Conservation (phyloP, 2,329 filamentous ascomycete genomes). For the Colletotrichum sp. region DNA sequence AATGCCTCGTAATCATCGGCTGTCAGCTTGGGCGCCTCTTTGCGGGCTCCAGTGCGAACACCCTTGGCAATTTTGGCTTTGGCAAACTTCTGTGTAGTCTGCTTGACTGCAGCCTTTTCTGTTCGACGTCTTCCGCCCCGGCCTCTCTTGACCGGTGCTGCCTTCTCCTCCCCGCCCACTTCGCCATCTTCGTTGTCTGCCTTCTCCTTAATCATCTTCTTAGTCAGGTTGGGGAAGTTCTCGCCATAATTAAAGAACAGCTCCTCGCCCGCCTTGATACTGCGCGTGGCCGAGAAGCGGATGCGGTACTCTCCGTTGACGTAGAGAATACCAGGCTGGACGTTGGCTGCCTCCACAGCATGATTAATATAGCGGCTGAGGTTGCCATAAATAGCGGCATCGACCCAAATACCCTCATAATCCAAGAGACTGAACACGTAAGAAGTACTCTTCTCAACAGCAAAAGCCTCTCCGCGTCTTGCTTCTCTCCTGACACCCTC, state of each 20-base stretch:
- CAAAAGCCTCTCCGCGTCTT: conserved; percentile 63
- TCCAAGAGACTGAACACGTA: conserved; percentile 68
- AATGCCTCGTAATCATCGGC: conserved; percentile 14
- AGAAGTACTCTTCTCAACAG: conserved; percentile 66
- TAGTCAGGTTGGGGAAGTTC: conserved; percentile 67
- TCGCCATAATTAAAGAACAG: conserved; percentile 83
- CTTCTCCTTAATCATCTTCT: conserved; percentile 53
- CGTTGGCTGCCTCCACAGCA: conserved; percentile 61
- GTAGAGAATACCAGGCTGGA: conserved; percentile 69
- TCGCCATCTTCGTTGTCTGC: conserved; percentile 29
- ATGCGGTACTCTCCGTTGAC: conserved; percentile 81
- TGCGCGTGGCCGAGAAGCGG: conserved; percentile 70
- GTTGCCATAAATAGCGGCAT: conserved; percentile 79
- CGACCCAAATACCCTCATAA: conserved; percentile 70
- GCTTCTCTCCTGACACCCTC: conserved; percentile 74
- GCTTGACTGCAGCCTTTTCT: background rate
- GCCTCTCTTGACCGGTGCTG: background rate
- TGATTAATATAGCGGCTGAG: conserved; percentile 87
- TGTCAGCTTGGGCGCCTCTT: conserved; percentile 13
- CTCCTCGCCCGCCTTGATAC: conserved; percentile 76
- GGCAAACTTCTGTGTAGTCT: background rate
- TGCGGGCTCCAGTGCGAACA: conserved; percentile 16
- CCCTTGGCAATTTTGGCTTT: conserved; percentile 17
- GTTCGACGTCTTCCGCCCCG: background rate
- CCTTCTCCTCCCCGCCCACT: background rate